phyloP scores from a whole-genome alignment of 2,329 filamentous ascomycete species.

The Botrytis aclada region DNA sequence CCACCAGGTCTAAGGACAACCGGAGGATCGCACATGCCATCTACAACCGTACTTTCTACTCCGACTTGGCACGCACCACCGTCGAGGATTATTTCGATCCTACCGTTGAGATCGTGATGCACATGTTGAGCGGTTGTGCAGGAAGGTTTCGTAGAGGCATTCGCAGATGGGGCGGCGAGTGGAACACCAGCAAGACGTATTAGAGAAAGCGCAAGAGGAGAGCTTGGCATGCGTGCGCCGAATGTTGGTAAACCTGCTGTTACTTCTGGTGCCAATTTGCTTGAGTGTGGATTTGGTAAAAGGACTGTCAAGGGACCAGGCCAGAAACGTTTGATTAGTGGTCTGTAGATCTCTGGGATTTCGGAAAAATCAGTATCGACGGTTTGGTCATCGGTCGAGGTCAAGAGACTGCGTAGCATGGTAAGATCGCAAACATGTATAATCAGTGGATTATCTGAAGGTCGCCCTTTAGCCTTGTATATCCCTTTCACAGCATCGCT shows the following conservation, averaged over 20 bases:
- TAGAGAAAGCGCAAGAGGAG: constrained; percentile 80
- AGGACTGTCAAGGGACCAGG: constrained; percentile 91
- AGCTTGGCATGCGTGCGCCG: constrained; percentile 84
- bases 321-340: constrained; percentile 84
- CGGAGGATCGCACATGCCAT: constrained; percentile 79
- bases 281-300: constrained; percentile 68
- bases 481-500: constrained; percentile 84
- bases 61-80: constrained; percentile 84
- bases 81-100: constrained; percentile 84
- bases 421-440: constrained; percentile 78
- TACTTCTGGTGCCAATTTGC: constrained; percentile 80
- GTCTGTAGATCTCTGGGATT: constrained; percentile 54
- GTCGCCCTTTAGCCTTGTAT: constrained; percentile 83
- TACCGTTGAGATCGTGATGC: constrained; percentile 74
- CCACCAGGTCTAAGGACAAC: constrained; percentile 83
- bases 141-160: constrained; percentile 88
- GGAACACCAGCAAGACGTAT: constrained; percentile 75
- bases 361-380: constrained; percentile 33
- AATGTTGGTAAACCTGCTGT: constrained; percentile 83
- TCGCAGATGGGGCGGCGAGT: constrained; percentile 88
- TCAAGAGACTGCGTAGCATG: constrained; percentile 33
- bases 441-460: constrained; percentile 93
- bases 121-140: constrained; percentile 91
- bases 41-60: constrained; percentile 95
- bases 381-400: constrained; percentile 24